Conservation (phyloP, 2,329 filamentous ascomycete genomes). For the Colletotrichum euphorbiae region DNA sequence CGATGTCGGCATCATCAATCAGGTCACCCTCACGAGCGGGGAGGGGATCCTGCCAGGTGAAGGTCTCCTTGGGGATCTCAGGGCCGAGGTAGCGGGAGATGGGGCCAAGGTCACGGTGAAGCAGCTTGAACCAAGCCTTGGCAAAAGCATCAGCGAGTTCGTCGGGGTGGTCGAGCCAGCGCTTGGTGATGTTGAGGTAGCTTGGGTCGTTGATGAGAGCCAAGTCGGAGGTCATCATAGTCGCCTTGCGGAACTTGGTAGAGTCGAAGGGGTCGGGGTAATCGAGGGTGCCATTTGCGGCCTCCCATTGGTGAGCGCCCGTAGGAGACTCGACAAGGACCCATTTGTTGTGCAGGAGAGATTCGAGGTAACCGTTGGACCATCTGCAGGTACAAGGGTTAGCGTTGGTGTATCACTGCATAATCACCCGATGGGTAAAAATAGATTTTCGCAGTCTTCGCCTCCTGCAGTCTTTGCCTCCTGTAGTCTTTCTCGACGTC, state of each 20-base stretch:
- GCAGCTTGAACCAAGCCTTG: slow-evolving; percentile 85
- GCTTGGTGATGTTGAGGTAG: slow-evolving; percentile 81
- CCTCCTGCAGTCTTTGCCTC: background rate
- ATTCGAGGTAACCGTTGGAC: slow-evolving; percentile 80
- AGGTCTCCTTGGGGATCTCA: slow-evolving; percentile 75
- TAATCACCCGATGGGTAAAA: slow-evolving; percentile 34
- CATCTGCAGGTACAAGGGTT: slow-evolving; percentile 54
- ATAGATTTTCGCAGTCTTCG: slow-evolving; percentile 14
- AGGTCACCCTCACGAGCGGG: slow-evolving; percentile 68
- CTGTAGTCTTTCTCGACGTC: slow-evolving; percentile 3
- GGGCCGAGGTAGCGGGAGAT: slow-evolving; percentile 78
- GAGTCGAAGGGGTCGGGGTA: slow-evolving; percentile 79
- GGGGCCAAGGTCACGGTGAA: slow-evolving; percentile 84
- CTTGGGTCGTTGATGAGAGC: slow-evolving; percentile 76
- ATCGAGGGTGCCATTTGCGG: slow-evolving; percentile 73
- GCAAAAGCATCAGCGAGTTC: slow-evolving; percentile 77
- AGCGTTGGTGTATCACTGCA: slow-evolving; percentile 30
- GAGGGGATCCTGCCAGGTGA: slow-evolving; percentile 82
- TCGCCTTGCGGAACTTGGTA: slow-evolving; percentile 78
- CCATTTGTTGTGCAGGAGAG: slow-evolving; percentile 84
- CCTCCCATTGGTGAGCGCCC: slow-evolving; percentile 82
- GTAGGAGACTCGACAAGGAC: slow-evolving; percentile 80
- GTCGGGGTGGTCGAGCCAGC: slow-evolving; percentile 75
- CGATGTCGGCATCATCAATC: slow-evolving; percentile 72
- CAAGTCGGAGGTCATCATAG: slow-evolving; percentile 82